Percentiles rank a stretch among this genome's conserved stretches.
Evolutionary conservation across 2,329 filamentous ascomycete genomes (phyloP).

Genomic region (Pseudogymnoascus sp.): DNA sequence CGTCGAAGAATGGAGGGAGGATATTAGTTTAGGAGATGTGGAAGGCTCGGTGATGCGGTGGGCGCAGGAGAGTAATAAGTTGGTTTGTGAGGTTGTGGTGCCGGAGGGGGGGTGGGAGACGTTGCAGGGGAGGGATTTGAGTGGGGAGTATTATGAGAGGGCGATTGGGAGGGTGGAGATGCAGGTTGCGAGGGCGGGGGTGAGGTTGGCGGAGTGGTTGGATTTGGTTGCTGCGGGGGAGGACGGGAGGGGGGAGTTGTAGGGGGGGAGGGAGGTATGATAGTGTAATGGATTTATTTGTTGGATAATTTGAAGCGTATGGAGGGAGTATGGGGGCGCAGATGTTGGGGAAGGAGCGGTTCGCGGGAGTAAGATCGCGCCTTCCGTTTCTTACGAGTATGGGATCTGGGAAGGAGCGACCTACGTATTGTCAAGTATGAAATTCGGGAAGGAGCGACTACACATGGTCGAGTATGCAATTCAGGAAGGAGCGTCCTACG

Average conservation of each 20-base stretch:
- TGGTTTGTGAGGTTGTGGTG: slow-evolving; percentile 54
- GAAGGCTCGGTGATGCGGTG: slow-evolving; percentile 51
- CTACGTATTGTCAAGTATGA: too few species aligned
- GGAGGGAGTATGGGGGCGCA: neutral
- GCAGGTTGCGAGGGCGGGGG: slow-evolving; percentile 61
- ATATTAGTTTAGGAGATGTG: slow-evolving; percentile 47
- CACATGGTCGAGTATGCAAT: too few species aligned
- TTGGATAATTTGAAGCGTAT: neutral
- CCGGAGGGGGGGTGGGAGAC: slow-evolving; percentile 53
- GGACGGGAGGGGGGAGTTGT: slow-evolving; percentile 11
- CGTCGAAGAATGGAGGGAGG: slow-evolving; percentile 47
- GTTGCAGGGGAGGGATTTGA: slow-evolving; percentile 47
- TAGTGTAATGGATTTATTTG: neutral
- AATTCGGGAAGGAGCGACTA: neutral
- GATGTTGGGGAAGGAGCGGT: neutral
- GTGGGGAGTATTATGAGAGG: slow-evolving; percentile 53
- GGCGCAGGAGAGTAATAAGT: slow-evolving; percentile 55
- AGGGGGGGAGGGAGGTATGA: neutral
- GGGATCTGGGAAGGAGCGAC: neutral
- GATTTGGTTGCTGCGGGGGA: slow-evolving; percentile 47
- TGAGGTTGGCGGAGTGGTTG: slow-evolving; percentile 58
- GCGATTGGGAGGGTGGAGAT: slow-evolving; percentile 57
- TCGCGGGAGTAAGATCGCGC: neutral
- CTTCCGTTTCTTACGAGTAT: neutral
- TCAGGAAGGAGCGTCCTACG: neutral